Percentiles rank a stretch among this genome's conserved stretches.
phyloP scores from a whole-genome alignment of 2,329 filamentous ascomycete species.

The Rhytidhysteron rufulum region DNA sequence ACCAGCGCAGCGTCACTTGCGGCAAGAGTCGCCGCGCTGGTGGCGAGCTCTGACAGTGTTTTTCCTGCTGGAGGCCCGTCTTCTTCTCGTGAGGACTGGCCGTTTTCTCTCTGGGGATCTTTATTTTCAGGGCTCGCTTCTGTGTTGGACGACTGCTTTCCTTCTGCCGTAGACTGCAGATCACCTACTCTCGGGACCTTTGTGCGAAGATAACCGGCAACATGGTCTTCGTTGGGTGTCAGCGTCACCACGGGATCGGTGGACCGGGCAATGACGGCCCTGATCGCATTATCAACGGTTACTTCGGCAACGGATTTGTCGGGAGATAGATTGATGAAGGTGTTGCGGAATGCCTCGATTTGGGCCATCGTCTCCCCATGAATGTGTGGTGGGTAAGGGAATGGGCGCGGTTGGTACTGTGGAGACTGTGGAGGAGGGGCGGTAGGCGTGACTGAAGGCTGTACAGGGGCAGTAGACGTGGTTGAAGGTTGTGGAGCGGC shows the following conservation, averaged over 20 bases:
- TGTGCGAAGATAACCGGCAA: slow-evolving; percentile 20
- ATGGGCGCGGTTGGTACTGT: slow-evolving; percentile 17
- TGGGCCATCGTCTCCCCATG: slow-evolving; percentile 26
- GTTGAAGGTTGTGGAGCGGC: neutral
- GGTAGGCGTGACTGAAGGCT: neutral
- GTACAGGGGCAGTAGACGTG: neutral
- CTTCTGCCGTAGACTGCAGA: neutral
- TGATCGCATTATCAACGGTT: slow-evolving; percentile 32
- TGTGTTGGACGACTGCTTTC: slow-evolving; percentile 11
- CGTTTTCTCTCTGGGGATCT: neutral
- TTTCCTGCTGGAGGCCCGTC: slow-evolving; percentile 7
- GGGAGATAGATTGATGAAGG: slow-evolving; percentile 16
- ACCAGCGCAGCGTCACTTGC: slow-evolving; percentile 21
- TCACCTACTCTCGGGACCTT: slow-evolving; percentile 9
- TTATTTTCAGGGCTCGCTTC: neutral
- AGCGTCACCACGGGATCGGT: slow-evolving; percentile 17
- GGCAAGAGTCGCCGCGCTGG: slow-evolving; percentile 30
- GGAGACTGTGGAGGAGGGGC: neutral
- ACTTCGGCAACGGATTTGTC: slow-evolving; percentile 17
- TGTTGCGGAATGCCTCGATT: slow-evolving; percentile 30
- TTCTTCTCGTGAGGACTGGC: slow-evolving; percentile 3
- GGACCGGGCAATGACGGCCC: slow-evolving; percentile 21
- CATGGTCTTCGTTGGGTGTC: slow-evolving; percentile 17
- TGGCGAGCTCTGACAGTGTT: slow-evolving; percentile 16
- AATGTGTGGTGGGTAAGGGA: slow-evolving; percentile 26